A percentile compares a stretch with the other conserved stretches of the same genome.
phyloP scores from a whole-genome alignment of 495 filamentous ascomycete species.

The Lasiosphaeria ovina region DNA sequence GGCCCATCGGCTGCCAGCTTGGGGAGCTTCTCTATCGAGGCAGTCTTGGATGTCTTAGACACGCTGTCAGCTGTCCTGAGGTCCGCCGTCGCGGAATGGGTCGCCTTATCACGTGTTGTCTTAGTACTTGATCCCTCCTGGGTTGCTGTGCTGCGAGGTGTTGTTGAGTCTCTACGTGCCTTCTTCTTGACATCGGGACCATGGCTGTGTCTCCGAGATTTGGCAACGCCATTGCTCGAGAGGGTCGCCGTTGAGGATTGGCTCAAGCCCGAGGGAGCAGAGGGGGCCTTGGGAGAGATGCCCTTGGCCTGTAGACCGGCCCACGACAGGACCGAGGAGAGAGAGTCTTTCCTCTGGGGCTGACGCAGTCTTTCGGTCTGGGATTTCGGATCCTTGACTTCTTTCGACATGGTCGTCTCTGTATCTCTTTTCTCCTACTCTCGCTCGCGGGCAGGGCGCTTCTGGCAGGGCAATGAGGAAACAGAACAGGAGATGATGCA shows the following conservation, averaged over 20 bases:
- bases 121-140: slow-evolving; percentile 26
- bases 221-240: slow-evolving; percentile 16
- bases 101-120: slow-evolving; percentile 29
- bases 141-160: slow-evolving; percentile 21
- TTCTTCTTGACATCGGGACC: slow-evolving; percentile 29
- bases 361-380: slow-evolving; percentile 24
- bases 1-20: slow-evolving; percentile 14
- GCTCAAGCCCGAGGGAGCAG: slow-evolving; percentile 16
- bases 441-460: too few species aligned
- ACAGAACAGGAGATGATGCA: not conserved
- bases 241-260: slow-evolving; percentile 8
- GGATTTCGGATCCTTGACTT: slow-evolving; percentile 26
- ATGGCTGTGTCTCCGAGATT: slow-evolving; percentile 32
- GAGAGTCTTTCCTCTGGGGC: slow-evolving; percentile 31
- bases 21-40: slow-evolving; percentile 28
- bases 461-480: not conserved
- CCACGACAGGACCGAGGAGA: slow-evolving; percentile 32
- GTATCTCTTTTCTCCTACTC: not conserved
- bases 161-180: slow-evolving; percentile 32
- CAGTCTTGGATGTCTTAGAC: slow-evolving; percentile 23
- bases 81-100: slow-evolving; percentile 17
- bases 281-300: slow-evolving; percentile 12
- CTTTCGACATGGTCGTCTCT: slow-evolving; percentile 25
- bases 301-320: slow-evolving; percentile 24
- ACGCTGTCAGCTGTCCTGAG: slow-evolving; percentile 16